Conservation (phyloP, 768 basidiomycete species). For the Leucocoprinus leucothites region DNA sequence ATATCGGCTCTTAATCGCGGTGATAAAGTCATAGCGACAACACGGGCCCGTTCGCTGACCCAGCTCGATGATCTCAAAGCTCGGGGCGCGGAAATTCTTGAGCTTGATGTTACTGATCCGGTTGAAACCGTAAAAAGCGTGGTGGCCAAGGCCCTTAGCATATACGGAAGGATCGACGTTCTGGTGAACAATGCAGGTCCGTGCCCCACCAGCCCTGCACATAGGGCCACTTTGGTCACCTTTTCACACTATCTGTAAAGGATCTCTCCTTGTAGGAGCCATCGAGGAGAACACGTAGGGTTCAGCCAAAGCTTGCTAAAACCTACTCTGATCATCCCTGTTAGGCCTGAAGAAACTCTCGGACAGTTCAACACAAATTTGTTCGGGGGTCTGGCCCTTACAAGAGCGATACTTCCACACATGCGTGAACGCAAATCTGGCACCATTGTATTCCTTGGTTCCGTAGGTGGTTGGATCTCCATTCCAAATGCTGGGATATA, state of each 20-base stretch:
- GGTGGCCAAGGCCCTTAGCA: constrained; percentile 31
- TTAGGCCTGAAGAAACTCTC: constrained; percentile 37
- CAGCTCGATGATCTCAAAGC: constrained; percentile 35
- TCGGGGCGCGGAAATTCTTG: constrained; percentile 35
- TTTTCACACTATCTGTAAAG: constrained; percentile 15
- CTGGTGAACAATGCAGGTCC: constrained; percentile 44
- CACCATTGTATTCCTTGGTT: constrained; percentile 42
- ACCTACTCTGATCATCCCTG: not conserved
- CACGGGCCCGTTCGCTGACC: constrained; percentile 32
- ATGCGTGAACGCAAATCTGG: constrained; percentile 41
- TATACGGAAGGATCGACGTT: constrained; percentile 42
- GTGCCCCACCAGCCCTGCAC: not conserved
- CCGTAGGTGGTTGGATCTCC: constrained; percentile 37
- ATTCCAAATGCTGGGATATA: constrained; percentile 35
- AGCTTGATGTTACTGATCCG: constrained; percentile 32
- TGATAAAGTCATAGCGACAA: constrained; percentile 48
- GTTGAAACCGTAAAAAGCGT: constrained; percentile 29
- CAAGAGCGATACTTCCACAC: constrained; percentile 45
- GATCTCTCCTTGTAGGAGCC: constrained; percentile 32
- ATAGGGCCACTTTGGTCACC: not conserved
- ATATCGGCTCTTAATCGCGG: constrained; percentile 39
- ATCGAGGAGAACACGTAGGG: constrained; percentile 31
- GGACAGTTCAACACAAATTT: constrained; percentile 40
- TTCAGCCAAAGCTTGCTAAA: no score
- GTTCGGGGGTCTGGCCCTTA: constrained; percentile 40